Base-by-base conservation (phyloP, 2,329 filamentous ascomycete genomes). In the Nigrograna mackinnonii region DNA sequence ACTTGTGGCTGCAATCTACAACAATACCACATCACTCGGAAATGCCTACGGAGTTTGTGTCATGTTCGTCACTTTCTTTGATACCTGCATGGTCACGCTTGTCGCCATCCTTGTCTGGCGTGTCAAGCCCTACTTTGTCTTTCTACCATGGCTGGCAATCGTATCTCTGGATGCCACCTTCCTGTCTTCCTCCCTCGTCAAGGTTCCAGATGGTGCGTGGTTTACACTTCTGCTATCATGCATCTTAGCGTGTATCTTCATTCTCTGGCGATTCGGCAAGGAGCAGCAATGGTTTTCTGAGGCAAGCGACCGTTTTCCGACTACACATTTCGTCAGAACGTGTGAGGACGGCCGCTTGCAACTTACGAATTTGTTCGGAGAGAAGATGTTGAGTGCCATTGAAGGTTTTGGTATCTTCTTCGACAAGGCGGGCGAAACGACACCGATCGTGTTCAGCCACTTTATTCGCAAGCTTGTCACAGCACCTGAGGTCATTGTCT, bases 31-130 rank as follows among this genome's bases (percentile, higher is more conserved):
- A 49, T 41, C 60, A 1, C 76, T 90, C 0, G 87, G 87, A 18
- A 83, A 89, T 55, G 87, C 87, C 0, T 91, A 91, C 54, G 86
- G 87, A 28, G 84, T 89, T 6, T 91, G 87, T 52, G 87, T 91
- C 60, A 89, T 91, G 54, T 80, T 88, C 36, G 87, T 91, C 32
- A 89, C 87, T 0, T 89, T 91, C 61, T 83, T 91, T 57, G 86
- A 85, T 41, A 91, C 87, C 0, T 85, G 79, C 63, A 83, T 92
- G 77, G 84, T 89, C 2, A 79, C 85, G 0, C 71, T 91, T 1
- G 84, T 86, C 2, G 84, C 87, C 0, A 74, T 91, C 2, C 75
- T 91, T 26, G 84, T 89, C 28, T 91, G 87, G 87, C 76, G 80
- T 16, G 64, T 86, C 19, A 78, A 79, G 2, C 71, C 80, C 2